These are phyloP conservation scores for Lactarius sp. DNA, from an alignment of 768 basidiomycete genomes.

Conservation along the genomic window DNA sequence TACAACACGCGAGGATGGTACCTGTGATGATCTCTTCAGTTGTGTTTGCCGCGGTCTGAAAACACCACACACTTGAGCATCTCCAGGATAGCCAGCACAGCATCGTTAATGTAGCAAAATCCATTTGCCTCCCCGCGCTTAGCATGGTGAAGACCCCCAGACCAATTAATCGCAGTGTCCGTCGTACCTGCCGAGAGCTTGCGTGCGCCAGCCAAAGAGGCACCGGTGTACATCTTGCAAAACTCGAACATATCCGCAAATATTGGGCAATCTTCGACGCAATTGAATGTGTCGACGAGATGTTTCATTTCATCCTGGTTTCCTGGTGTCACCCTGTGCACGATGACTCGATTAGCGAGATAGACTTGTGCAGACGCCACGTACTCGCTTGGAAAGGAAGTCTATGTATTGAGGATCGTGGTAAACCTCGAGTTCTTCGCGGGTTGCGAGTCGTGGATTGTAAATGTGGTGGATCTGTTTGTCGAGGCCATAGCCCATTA, in stretches of 20 bases:
- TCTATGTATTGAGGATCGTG: constrained; percentile 96
- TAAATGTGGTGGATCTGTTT: constrained; percentile 92
- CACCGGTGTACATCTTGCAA: constrained; percentile 91
- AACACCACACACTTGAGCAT: constrained; percentile 45
- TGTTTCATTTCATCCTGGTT: constrained; percentile 63
- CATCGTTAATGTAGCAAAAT: constrained; percentile 98
- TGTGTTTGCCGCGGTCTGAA: not conserved
- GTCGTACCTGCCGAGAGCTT: constrained; percentile 80
- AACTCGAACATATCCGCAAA: constrained; percentile 95
- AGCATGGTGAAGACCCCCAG: constrained; percentile 95
- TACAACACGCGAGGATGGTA: constrained; percentile 93
- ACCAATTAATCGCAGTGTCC: constrained; percentile 99
- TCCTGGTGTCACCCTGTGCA: constrained; percentile 74
- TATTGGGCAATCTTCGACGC: constrained; percentile 95
- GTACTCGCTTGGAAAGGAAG: constrained; percentile 77
- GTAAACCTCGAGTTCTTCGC: constrained; percentile 83
- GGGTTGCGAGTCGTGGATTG: constrained; percentile 82
- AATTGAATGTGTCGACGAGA: constrained; percentile 84
- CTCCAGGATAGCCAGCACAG: constrained; percentile 91
- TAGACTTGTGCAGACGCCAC: constrained; percentile 1
- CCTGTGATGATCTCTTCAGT: constrained; percentile 38
- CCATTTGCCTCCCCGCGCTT: constrained; percentile 98
- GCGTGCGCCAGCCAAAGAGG: constrained; percentile 83
- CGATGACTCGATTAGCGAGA: constrained; percentile 2
- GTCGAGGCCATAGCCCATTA: constrained; percentile 94